These are phyloP conservation scores for Trichoderma cornu-damae DNA, from an alignment of 2,329 filamentous ascomycete genomes.

Conservation along the genomic window DNA sequence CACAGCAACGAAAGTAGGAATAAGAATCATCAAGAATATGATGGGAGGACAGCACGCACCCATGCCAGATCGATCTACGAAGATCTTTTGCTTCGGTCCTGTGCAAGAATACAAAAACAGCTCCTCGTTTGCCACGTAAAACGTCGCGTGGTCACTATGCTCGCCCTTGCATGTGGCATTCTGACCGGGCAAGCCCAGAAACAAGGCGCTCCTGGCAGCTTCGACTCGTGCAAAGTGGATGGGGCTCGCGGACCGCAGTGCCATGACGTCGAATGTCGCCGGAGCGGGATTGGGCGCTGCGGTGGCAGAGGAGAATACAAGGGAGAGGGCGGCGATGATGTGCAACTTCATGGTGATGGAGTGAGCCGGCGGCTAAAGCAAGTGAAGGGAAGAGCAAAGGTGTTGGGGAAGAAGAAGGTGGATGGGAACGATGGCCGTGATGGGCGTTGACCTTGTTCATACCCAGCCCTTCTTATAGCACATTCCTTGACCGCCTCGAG, in stretches of 20 bases:
- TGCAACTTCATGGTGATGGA: slow-evolving; percentile 12
- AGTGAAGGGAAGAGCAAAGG: background rate
- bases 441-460: background rate
- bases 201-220: slow-evolving; percentile 42
- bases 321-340: background rate
- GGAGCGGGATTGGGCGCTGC: background rate
- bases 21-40: background rate
- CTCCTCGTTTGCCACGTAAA: slow-evolving; percentile 43
- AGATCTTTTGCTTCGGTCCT: slow-evolving; percentile 44
- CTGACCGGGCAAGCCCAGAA: slow-evolving; percentile 41
- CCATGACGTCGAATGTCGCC: slow-evolving; percentile 26
- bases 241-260: slow-evolving; percentile 44
- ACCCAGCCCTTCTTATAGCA: background rate
- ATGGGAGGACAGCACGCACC: slow-evolving; percentile 35
- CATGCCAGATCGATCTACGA: slow-evolving; percentile 54
- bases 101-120: slow-evolving; percentile 44
- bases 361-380: background rate
- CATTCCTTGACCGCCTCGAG: background rate
- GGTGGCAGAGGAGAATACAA: background rate
- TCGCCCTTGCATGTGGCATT: slow-evolving; percentile 45
- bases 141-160: slow-evolving; percentile 42
- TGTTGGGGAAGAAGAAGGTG: background rate
- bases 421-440: background rate
- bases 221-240: slow-evolving; percentile 45
- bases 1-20: background rate